Evolutionary conservation across 495 filamentous ascomycete genomes (phyloP).

Genomic region (Penicillium cataractarum): DNA sequence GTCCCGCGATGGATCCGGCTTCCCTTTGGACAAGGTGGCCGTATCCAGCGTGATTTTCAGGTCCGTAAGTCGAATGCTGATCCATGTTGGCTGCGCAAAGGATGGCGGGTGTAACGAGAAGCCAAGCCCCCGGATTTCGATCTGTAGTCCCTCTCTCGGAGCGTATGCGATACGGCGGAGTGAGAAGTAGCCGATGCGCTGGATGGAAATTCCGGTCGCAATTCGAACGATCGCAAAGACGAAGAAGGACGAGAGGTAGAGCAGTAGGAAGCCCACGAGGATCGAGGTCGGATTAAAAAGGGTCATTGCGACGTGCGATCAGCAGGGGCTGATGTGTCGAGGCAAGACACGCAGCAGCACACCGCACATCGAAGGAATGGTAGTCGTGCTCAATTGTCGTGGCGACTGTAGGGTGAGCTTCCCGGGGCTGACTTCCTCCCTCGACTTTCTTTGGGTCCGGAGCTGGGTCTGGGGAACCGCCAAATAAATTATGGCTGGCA

Average conservation of each 20-base stretch:
- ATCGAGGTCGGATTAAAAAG: conserved; percentile 75
- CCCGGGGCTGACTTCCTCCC: conserved; percentile 18
- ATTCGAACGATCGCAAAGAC: conserved; percentile 92
- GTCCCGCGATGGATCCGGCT: conserved; percentile 30
- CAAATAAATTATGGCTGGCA: not conserved
- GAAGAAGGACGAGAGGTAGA: conserved; percentile 90
- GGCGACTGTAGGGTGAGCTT: conserved; percentile 17
- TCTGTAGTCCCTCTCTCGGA: conserved; percentile 79
- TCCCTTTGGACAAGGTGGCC: conserved; percentile 55
- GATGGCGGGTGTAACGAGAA: conserved; percentile 88
- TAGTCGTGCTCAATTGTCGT: conserved; percentile 31
- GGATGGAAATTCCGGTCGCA: conserved; percentile 91
- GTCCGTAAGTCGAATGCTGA: conserved; percentile 85
- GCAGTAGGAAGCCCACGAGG: conserved; percentile 77
- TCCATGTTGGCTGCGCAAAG: conserved; percentile 96
- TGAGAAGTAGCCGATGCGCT: conserved; percentile 89
- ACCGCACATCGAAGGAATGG: conserved; percentile 28
- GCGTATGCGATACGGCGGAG: conserved; percentile 87
- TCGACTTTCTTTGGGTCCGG: not conserved
- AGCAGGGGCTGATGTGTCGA: conserved; percentile 43
- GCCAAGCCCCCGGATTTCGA: conserved; percentile 88
- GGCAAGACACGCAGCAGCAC: conserved; percentile 19
- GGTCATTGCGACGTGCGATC: conserved; percentile 56
- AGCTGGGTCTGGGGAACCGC: not conserved
- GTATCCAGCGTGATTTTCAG: conserved; percentile 82